Percentiles rank a stretch among this genome's conserved stretches.
These are phyloP conservation scores for Fusarium beomiforme DNA, from an alignment of 2,329 filamentous ascomycete species.

Conservation along the genomic window DNA sequence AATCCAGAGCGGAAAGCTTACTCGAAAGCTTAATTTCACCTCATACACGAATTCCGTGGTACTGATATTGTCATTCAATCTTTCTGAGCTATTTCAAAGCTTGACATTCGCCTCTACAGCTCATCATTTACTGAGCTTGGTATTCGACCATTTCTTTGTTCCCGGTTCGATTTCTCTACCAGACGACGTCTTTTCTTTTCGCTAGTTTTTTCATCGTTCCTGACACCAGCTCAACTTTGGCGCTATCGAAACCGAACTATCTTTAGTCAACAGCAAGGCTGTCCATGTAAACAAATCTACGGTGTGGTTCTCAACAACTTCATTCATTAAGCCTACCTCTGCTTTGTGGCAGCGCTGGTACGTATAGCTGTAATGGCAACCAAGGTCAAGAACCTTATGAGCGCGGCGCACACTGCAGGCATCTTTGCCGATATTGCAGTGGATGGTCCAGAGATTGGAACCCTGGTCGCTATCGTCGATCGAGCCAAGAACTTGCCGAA, in stretches of 20 bases:
- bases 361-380: slow-evolving; percentile 56
- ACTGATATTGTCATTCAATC: slow-evolving; percentile 14
- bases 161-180: slow-evolving; percentile 12
- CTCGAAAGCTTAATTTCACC: slow-evolving; percentile 28
- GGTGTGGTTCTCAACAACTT: slow-evolving; percentile 4
- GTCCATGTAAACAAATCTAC: slow-evolving; percentile 42
- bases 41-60: slow-evolving; percentile 8
- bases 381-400: slow-evolving; percentile 67
- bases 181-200: slow-evolving; percentile 8
- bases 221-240: slow-evolving; percentile 21
- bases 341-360: slow-evolving; percentile 3
- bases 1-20: background rate
- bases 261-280: slow-evolving; percentile 26
- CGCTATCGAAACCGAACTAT: slow-evolving; percentile 30
- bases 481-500: slow-evolving; percentile 97
- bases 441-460: slow-evolving; percentile 93
- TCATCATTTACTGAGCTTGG: slow-evolving; percentile 25
- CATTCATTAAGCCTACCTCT: background rate
- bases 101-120: slow-evolving; percentile 6
- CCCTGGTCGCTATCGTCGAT: slow-evolving; percentile 90
- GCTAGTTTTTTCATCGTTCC: slow-evolving; percentile 26
- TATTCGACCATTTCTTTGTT: slow-evolving; percentile 1
- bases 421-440: slow-evolving; percentile 95
- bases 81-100: slow-evolving; percentile 21
- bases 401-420: slow-evolving; percentile 82